Evolutionary conservation across 345 rosid genomes (phyloP), one percentile per base, ranked within the genome.

Genomic region (Turritis glabra): DNA sequence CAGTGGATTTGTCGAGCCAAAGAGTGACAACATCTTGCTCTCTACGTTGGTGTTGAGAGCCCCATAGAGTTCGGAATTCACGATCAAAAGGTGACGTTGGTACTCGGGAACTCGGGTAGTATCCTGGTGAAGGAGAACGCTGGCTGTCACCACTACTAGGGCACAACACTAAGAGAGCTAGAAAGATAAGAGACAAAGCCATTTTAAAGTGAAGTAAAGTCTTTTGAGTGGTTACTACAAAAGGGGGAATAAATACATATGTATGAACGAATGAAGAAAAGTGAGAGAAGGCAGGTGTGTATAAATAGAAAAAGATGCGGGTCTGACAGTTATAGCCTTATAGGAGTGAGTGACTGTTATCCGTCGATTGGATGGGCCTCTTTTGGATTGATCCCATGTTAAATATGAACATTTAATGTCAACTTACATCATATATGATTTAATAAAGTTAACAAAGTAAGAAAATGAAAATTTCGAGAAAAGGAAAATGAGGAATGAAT

Each of bases 51-150:
- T 94, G 98, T 69, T 82, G 95, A 66, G 93, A 86, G 33, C 97
- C 95, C 98, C 98, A 94, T 9, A 81, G 81, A 65, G 81, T 90
- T n/a, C 80, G 82, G 41, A 74, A 90, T 7, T 77, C 88, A 71
- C 83, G 87, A 47, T 79, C 64, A 61, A 94, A 94, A 12, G 75
- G 73, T 3, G 91, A 29, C 11, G 93, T 72, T 1, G 61, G 52
- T 12, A 87, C 57, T 57, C 51, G 75, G 52, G 93, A 87, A 70
- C 95, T 82, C 0, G 98, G 98, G 60, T 72, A 70, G 81, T 85
- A 94, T 56, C 98, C 98, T 0, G 97, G 97, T 1, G 93, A 88
- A 69, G 98, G 96, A 57, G 89, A 90, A 44, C 77, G 65, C 35
- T 86, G 90, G 53, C 81, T 86, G 33, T 10, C 40, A 56, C 61